Evolutionary conservation across 352 stramenopile genomes (phyloP).

Genomic region (Phytophthora pinifolia): DNA sequence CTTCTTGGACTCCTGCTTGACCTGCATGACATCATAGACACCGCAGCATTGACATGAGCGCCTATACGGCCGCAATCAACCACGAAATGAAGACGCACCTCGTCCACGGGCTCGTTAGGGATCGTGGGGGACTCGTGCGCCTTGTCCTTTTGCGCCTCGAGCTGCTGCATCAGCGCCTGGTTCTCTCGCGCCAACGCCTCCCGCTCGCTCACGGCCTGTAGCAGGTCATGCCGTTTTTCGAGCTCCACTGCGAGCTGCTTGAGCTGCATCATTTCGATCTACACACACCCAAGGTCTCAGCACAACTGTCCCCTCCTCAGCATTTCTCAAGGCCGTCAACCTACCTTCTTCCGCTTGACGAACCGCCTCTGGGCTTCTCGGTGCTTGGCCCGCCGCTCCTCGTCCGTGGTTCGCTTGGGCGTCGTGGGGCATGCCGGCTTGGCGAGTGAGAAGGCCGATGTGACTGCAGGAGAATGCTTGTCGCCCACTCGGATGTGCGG

Average conservation of each 20-base stretch:
- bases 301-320: background rate
- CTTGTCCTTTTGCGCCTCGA: conserved; percentile 23
- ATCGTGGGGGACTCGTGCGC: conserved; percentile 5
- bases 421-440: conserved; percentile 4
- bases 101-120: conserved; percentile 1
- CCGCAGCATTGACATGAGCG: conserved; percentile 6
- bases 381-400: conserved; percentile 56
- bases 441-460: conserved; percentile 14
- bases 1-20: conserved; percentile 8
- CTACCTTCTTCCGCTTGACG: conserved; percentile 56
- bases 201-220: conserved; percentile 27
- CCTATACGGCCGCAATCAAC: conserved; percentile 7
- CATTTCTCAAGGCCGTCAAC: background rate
- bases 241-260: conserved; percentile 35
- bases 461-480: conserved; percentile 12
- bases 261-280: conserved; percentile 41
- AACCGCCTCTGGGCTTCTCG: conserved; percentile 52
- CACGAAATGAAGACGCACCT: conserved; percentile 14
- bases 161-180: conserved; percentile 21
- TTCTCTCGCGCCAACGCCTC: conserved; percentile 28
- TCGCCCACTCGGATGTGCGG: conserved; percentile 14
- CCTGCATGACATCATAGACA: conserved; percentile 16
- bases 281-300: conserved; percentile 5
- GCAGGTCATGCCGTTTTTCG: conserved; percentile 35
- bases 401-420: conserved; percentile 38